These are phyloP conservation scores for Cladorrhinum samala DNA, from an alignment of 495 filamentous ascomycete genomes.

Conservation along the genomic window DNA sequence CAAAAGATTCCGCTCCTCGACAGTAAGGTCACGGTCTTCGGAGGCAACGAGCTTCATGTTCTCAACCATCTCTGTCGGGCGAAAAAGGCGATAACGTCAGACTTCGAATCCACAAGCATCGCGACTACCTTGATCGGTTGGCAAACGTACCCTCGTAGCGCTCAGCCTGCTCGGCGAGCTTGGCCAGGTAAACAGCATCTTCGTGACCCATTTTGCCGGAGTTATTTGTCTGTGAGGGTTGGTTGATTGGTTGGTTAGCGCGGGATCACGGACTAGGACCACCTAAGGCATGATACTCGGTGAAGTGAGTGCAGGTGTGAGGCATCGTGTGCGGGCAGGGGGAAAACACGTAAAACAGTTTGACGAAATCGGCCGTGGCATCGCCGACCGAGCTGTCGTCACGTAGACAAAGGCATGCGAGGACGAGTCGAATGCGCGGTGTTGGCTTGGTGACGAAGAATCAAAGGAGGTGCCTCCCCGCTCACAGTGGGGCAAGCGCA, in stretches of 20 bases:
- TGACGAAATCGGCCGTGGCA: background rate
- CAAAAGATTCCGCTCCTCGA: slow-evolving; percentile 98
- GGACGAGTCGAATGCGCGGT: slow-evolving; percentile 18
- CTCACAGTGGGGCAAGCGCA: slow-evolving; percentile 28
- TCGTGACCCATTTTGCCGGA: slow-evolving; percentile 90
- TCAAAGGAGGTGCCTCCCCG: slow-evolving; percentile 19
- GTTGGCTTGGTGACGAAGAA: slow-evolving; percentile 24
- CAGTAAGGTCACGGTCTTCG: slow-evolving; percentile 93
- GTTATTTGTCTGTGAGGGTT: slow-evolving; percentile 17
- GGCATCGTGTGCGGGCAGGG: slow-evolving; percentile 2
- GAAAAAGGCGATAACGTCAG: slow-evolving; percentile 19
- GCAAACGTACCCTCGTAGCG: slow-evolving; percentile 89
- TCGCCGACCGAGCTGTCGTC: background rate
- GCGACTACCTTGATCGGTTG: background rate
- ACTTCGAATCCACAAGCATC: background rate
- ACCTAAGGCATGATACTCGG: slow-evolving; percentile 10
- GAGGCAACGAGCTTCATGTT: slow-evolving; percentile 99
- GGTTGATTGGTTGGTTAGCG: slow-evolving; percentile 33
- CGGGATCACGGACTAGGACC: slow-evolving; percentile 9
- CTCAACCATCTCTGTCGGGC: slow-evolving; percentile 89
- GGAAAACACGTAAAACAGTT: slow-evolving; percentile 1
- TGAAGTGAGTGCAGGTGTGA: slow-evolving; percentile 14
- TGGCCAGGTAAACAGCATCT: slow-evolving; percentile 98
- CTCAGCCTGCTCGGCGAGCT: slow-evolving; percentile 99
- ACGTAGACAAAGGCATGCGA: slow-evolving; percentile 2